Base-by-base conservation (phyloP, 2,329 filamentous ascomycete species). In the Immersiporthe knoxdaviesiana region DNA sequence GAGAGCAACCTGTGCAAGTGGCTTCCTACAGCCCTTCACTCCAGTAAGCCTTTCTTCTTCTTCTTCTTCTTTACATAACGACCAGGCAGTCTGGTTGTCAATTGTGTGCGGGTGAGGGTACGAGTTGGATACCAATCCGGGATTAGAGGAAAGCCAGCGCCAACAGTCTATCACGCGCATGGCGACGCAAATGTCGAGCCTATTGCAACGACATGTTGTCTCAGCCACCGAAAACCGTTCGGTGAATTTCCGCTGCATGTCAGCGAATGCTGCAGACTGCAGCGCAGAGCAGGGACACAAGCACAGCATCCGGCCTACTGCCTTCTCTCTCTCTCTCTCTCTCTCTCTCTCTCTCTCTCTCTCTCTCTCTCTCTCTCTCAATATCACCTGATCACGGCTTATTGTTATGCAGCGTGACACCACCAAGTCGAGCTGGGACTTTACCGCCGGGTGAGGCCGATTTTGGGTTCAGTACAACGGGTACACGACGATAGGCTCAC, bases 201-300 rank as follows among this genome's bases (percentile, higher is more conserved):
- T 65, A 65, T 68, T 68, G 67, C 56, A 37, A 65, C 63, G 56
- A 68, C 67, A 68, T 35, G 41, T 24, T 69, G 69, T 71, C 67
- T 71, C 69, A 71, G 69, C 67, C 67, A 66, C 69, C 64, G 52
- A 56, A 54, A 32, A 54, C 21, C 32, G 16, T 27, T 65, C 52
- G 35, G 61, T 24, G 47, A 18, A 32, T 63, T 32, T 50, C n/a
- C 44, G 44, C 24, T 44, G 37, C 16, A 27, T 58, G 50, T 59
- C 50, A 47, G 16, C 12, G 37, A 11, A 32, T 30, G 30, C 24
- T 63, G 27, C 27, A 54, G 50, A 24, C 50, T 35, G 50, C 50
- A 39, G 32, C 47, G 30, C 37, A 27, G 27, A 32, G 50, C 52
- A 37, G 44, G 24, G n/a, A n/a, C n/a, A n/a, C 30, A 58, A 18